A percentile compares a stretch with the other conserved stretches of the same genome.
phyloP scores from a whole-genome alignment of 1,284 basidiomycete species.

The Cryptococcus hybrid region DNA sequence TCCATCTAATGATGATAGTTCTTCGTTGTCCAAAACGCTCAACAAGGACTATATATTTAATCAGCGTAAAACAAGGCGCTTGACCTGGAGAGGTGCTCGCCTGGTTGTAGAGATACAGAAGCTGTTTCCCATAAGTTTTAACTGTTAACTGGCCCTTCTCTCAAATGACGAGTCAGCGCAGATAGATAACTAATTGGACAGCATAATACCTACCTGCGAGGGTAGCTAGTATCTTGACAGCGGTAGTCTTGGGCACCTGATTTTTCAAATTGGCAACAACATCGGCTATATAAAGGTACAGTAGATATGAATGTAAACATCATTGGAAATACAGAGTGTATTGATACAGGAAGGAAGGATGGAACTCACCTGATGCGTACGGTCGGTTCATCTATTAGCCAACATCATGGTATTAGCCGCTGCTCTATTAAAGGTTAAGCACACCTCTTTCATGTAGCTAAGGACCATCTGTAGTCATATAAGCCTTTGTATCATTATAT shows the following conservation, averaged over 20 bases:
- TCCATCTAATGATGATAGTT: constrained; percentile 27
- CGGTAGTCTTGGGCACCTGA: constrained; percentile 72
- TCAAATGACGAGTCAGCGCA: constrained; percentile 4
- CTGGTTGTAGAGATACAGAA: constrained; percentile 52
- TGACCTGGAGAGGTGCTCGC: constrained; percentile 14
- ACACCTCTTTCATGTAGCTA: constrained; percentile 43
- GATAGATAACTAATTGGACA: no score
- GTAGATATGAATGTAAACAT: neutral
- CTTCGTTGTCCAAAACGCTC: constrained; percentile 24
- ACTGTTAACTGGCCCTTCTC: constrained; percentile 43
- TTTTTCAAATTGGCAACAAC: constrained; percentile 84
- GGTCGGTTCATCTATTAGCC: constrained; percentile 36
- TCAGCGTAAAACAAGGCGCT: neutral
- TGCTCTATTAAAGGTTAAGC: constrained; percentile 2
- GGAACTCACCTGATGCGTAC: constrained; percentile 40
- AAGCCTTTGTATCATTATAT: neutral
- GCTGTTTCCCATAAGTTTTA: constrained; percentile 67
- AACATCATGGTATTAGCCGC: neutral
- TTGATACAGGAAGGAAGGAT: neutral
- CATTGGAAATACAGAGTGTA: no score
- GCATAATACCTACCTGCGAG: constrained; percentile 60
- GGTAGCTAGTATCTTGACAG: constrained; percentile 73
- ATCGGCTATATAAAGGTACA: constrained; percentile 58
- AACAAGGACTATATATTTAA: constrained; percentile 13
- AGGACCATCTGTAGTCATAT: constrained; percentile 36